Evolutionary conservation across 805 yeast genomes (phyloP).

Genomic region (Saccharomycopsis capsularis): DNA sequence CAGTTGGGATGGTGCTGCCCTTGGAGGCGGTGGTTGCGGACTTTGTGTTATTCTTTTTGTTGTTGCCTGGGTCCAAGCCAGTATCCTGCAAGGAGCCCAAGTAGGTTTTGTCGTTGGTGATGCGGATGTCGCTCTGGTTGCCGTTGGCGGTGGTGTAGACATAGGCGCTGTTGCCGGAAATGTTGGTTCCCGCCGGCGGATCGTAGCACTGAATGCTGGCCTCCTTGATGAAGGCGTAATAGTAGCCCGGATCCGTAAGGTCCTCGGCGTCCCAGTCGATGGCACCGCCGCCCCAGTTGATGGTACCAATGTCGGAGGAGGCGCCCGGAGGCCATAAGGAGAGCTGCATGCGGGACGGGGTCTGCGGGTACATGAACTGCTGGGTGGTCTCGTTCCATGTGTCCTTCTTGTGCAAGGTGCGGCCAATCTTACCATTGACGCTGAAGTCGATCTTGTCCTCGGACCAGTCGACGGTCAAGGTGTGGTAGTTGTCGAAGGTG

Average conservation of each 20-base stretch:
- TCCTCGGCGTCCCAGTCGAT: conserved; percentile 79
- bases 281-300: conserved; percentile 83
- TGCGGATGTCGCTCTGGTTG: conserved; percentile 44
- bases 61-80: conserved; percentile 51
- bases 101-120: conserved; percentile 57
- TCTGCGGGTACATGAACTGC: conserved; percentile 56
- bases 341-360: conserved; percentile 65
- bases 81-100: conserved; percentile 55
- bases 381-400: conserved; percentile 60
- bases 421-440: conserved; percentile 59
- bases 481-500: conserved; percentile 66
- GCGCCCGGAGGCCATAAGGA: conserved; percentile 79
- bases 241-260: conserved; percentile 71
- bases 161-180: conserved; percentile 44
- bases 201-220: conserved; percentile 64
- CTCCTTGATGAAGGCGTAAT: conserved; percentile 56
- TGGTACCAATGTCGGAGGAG: conserved; percentile 53
- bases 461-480: conserved; percentile 74
- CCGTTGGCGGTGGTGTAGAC: conserved; percentile 44
- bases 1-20: background rate
- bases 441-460: conserved; percentile 67
- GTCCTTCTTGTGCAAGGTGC: conserved; percentile 55
- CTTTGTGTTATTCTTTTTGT: background rate
- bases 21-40: background rate
- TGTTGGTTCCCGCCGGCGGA: conserved; percentile 50